Percentiles rank a stretch among this genome's conserved stretches.
Conservation (phyloP, 2,329 filamentous ascomycete genomes). For the Aspergillus carbonarius region DNA sequence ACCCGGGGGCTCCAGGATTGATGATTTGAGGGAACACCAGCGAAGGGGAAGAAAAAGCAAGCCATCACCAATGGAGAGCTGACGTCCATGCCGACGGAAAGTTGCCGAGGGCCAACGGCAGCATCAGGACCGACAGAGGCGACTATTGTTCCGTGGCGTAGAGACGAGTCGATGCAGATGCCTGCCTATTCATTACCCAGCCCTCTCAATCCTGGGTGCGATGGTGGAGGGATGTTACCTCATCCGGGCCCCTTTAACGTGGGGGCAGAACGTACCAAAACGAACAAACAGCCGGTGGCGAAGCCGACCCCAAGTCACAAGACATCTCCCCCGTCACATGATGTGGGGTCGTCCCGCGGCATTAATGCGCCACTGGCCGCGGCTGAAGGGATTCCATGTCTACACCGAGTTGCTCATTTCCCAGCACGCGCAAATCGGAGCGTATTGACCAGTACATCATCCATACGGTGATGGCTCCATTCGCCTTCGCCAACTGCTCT, state of each 20-base stretch:
- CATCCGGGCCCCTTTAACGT: conserved; percentile 1
- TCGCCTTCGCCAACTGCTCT: background rate
- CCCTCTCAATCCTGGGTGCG: background rate
- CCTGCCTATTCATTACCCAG: background rate
- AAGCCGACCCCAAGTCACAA: conserved; percentile 20
- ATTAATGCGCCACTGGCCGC: conserved; percentile 2
- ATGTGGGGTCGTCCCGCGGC: conserved; percentile 19
- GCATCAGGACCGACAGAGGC: background rate
- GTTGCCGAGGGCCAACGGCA: conserved; percentile 13
- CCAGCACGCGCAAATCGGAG: background rate
- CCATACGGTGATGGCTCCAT: background rate
- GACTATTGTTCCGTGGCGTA: conserved; percentile 4
- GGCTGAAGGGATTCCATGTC: background rate
- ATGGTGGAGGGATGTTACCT: background rate
- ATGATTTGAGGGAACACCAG: background rate
- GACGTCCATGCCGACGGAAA: conserved; percentile 6
- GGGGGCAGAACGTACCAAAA: background rate
- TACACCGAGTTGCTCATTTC: background rate
- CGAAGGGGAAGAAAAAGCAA: background rate
- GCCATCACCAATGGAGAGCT: background rate
- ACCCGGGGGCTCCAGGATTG: background rate
- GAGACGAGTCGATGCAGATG: background rate
- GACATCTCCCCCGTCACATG: conserved; percentile 22
- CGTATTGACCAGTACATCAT: background rate
- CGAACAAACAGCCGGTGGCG: conserved; percentile 1